Conservation (phyloP, 352 stramenopile genomes). For the Aphanomyces euteiches region DNA sequence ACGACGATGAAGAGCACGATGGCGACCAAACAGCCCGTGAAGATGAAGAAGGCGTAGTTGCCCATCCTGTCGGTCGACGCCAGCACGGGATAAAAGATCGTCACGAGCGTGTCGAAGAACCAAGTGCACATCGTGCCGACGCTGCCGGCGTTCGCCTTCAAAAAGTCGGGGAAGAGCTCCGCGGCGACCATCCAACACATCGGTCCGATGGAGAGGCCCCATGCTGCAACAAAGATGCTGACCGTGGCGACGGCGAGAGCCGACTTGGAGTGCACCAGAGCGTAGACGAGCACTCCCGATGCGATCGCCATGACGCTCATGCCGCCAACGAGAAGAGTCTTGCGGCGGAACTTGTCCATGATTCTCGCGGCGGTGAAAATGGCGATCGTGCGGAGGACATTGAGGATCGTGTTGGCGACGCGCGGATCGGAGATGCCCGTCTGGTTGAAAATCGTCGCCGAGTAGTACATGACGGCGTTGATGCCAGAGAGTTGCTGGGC, state of each 20-base stretch:
- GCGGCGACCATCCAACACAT: slow-evolving; percentile 51
- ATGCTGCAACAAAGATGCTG: slow-evolving; percentile 46
- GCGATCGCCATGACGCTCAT: slow-evolving; percentile 51
- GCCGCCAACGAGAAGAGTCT: slow-evolving; percentile 46
- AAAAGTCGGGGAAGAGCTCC: slow-evolving; percentile 53
- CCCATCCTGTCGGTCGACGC: slow-evolving; percentile 39
- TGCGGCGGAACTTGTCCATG: slow-evolving; percentile 45
- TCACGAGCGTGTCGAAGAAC: slow-evolving; percentile 50
- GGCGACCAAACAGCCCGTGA: slow-evolving; percentile 45
- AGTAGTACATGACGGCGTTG: slow-evolving; percentile 74
- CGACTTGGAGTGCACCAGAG: slow-evolving; percentile 34
- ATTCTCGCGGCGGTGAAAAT: slow-evolving; percentile 44
- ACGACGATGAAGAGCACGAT: slow-evolving; percentile 52
- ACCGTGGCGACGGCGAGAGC: slow-evolving; percentile 52
- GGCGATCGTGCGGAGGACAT: slow-evolving; percentile 54
- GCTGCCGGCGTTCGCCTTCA: slow-evolving; percentile 44
- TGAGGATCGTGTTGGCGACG: slow-evolving; percentile 53
- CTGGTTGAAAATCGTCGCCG: slow-evolving; percentile 53
- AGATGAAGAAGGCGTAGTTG: slow-evolving; percentile 43
- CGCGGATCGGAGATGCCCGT: slow-evolving; percentile 54
- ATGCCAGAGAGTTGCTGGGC: slow-evolving; percentile 58
- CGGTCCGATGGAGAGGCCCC: slow-evolving; percentile 45
- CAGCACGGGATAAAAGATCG: slow-evolving; percentile 53
- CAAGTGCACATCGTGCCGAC: slow-evolving; percentile 55
- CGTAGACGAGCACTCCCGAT: slow-evolving; percentile 47